Percentiles rank a stretch among this genome's conserved stretches.
Conservation (phyloP, 2,329 filamentous ascomycete genomes). For the Alternaria gaisen region DNA sequence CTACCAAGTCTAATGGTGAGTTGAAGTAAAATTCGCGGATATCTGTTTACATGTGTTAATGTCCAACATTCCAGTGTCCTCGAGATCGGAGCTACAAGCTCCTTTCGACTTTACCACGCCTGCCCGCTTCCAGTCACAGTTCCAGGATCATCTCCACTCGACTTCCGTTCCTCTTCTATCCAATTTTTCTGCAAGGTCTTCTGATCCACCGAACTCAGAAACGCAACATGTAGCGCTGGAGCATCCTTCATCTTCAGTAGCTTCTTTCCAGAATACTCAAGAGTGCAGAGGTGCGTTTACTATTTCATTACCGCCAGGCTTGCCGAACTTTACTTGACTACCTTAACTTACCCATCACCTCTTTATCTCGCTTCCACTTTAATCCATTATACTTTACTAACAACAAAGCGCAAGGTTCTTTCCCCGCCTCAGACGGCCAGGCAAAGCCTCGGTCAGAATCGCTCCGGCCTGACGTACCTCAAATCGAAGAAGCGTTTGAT, state of each 20-base stretch:
- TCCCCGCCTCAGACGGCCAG: background rate
- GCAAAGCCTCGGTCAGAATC: background rate
- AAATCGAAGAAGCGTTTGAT: background rate
- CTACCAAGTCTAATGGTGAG: conserved; percentile 5
- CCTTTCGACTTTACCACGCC: conserved; percentile 8
- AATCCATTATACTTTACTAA: background rate
- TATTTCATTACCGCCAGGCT: background rate
- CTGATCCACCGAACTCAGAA: background rate
- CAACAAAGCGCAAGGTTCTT: background rate
- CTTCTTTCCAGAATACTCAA: background rate
- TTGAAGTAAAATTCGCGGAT: background rate
- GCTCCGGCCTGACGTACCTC: background rate
- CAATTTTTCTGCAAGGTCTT: background rate
- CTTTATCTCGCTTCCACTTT: background rate
- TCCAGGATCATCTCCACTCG: conserved; percentile 3
- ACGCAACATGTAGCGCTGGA: background rate
- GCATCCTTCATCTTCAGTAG: background rate
- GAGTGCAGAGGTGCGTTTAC: background rate
- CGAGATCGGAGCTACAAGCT: conserved; percentile 6
- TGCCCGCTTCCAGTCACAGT: background rate
- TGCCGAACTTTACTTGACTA: background rate
- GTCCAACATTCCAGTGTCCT: background rate
- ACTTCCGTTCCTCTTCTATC: conserved; percentile 5
- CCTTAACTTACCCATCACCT: background rate
- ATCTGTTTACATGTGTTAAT: background rate